Percentiles rank a stretch among this genome's conserved stretches.
phyloP scores from a whole-genome alignment of 192 early-diverging fungal species.

The Entomortierella lignicola region DNA sequence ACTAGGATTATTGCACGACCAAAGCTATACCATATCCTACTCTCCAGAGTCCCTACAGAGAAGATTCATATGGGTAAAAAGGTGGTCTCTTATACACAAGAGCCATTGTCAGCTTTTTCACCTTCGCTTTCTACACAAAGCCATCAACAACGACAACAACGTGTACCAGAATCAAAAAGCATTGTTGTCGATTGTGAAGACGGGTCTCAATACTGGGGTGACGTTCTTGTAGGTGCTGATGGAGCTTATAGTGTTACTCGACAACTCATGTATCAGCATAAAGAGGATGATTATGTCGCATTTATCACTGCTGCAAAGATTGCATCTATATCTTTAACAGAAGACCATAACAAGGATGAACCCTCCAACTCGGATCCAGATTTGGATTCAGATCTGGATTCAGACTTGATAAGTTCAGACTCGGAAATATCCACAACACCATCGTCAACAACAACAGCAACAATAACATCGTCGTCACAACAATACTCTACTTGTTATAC shows the following conservation, averaged over 20 bases:
- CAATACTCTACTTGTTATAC: not conserved
- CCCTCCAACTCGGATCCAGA: not conserved
- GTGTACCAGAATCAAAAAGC: not conserved
- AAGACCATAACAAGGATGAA: not conserved
- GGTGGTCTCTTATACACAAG: conserved; percentile 7
- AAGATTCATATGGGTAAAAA: conserved; percentile 21
- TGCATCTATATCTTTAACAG: not conserved
- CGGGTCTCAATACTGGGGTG: conserved; percentile 11
- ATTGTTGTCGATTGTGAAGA: conserved; percentile 13
- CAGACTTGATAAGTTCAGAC: too few species aligned
- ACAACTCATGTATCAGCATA: conserved; percentile 20
- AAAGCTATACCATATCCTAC: conserved; percentile 27
- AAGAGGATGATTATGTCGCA: conserved; percentile 6
- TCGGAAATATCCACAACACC: not conserved
- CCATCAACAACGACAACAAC: not conserved
- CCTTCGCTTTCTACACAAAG: not conserved
- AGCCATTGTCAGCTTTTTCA: not conserved
- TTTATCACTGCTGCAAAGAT: not conserved
- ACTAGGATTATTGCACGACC: conserved; percentile 29
- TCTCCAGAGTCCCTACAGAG: conserved; percentile 11
- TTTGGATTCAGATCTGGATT: not conserved
- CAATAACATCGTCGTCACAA: not conserved
- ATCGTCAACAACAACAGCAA: not conserved
- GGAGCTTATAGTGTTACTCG: conserved; percentile 25
- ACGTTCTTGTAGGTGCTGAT: conserved; percentile 36